Base-by-base conservation (phyloP, 129 eudicot species). In the Kitagawia praeruptora region DNA sequence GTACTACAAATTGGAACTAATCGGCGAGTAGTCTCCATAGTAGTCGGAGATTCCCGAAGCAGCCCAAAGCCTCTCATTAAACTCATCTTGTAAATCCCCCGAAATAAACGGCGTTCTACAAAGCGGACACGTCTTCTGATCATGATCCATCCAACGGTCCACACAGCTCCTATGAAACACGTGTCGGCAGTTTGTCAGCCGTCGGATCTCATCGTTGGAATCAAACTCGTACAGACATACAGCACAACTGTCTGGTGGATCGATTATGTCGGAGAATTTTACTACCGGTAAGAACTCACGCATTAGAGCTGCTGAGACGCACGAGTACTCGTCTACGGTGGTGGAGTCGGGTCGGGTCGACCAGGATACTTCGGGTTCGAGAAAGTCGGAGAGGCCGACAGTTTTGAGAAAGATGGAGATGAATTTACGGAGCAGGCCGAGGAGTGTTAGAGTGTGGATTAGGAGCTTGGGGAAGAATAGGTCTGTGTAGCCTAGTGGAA, bases 101-200 rank as follows among this genome's bases (percentile, higher is more conserved):
- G 98, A 89, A 0, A 96, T 80, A 42, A 96, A 92, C 45, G 86
- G 89, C 58, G 89, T 87, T 71, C 99, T 80, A 48, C 99, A 96
- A 49, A 96, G 91, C 41, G 99, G 99, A 15, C 99, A 96, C 9
- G 99, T 96, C 46, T 85, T 90, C 87, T 91, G 95, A 84, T 92
- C 99, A 46, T 92, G 97, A 77, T 92, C 98, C 89, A 96, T 90
- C 99, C 99, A 96, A 46, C 98, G 91, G 92, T 96, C 98, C 73
- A 96, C 70, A 66, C 99, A 96, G 63, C 83, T 49, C 85, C 93
- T 75, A 79, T 96, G 99, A 16, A 96, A 96, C 25, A 96, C 77
- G 80, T 96, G 99, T 40, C 88, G 81, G 88, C 99, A 96, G 70
- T 92, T 96, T 25, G 93, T 83, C 76, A 96, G 77, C 83, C 79